phyloP scores from a whole-genome alignment of 352 stramenopile genomes.

The Peronospora belbahrii region DNA sequence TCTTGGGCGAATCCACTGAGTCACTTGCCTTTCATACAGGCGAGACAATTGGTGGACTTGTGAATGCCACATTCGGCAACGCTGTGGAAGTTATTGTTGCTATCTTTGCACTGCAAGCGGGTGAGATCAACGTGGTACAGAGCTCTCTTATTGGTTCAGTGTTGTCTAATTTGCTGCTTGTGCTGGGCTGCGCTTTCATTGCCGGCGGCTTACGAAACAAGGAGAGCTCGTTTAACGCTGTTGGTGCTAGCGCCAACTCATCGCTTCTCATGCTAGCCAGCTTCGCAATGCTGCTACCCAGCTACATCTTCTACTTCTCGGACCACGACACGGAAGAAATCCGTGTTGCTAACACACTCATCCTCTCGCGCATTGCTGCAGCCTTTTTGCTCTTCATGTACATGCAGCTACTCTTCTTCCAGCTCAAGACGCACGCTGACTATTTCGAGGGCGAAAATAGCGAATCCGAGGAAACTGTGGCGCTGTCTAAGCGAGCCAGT shows the following conservation, averaged over 20 bases:
- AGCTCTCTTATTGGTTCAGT: slow-evolving; percentile 95
- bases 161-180: slow-evolving; percentile 96
- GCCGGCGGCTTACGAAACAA: slow-evolving; percentile 76
- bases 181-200: slow-evolving; percentile 95
- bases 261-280: slow-evolving; percentile 90
- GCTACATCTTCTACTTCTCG: slow-evolving; percentile 87
- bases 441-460: slow-evolving; percentile 77
- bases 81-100: slow-evolving; percentile 95
- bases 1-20: slow-evolving; percentile 96
- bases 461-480: slow-evolving; percentile 60
- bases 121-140: slow-evolving; percentile 94
- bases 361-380: slow-evolving; percentile 71
- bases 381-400: slow-evolving; percentile 90
- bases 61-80: slow-evolving; percentile 98
- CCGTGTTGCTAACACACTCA: slow-evolving; percentile 56
- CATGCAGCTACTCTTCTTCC: slow-evolving; percentile 92
- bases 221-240: slow-evolving; percentile 90
- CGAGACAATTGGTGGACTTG: slow-evolving; percentile 93
- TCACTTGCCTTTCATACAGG: slow-evolving; percentile 94
- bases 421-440: slow-evolving; percentile 91
- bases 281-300: slow-evolving; percentile 91
- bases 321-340: slow-evolving; percentile 67
- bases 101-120: slow-evolving; percentile 88
- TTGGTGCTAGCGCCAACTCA: slow-evolving; percentile 90
- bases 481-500: slow-evolving; percentile 74